Base-by-base conservation (phyloP, 2,329 filamentous ascomycete species). In the Pezicula rhizophila region DNA sequence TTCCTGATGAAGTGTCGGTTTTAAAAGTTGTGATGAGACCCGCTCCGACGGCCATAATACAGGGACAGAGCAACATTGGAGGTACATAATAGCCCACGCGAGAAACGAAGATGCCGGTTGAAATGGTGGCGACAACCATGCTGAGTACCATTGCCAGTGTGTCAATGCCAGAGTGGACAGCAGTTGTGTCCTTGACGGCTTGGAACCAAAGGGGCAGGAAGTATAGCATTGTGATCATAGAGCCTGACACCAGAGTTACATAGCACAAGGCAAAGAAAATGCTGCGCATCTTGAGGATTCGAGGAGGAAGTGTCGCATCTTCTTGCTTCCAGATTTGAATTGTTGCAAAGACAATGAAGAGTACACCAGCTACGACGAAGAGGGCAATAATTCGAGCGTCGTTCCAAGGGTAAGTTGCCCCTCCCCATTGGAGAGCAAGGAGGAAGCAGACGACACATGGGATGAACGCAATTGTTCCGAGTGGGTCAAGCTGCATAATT, bases 121-220 rank as follows among this genome's bases (percentile, higher is more conserved):
- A 39, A 10, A 65, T 57, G 2, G 56, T 56, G 26, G 56, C 51
- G 12, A 64, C 28, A 2, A 61, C 58, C 23, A 65, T 50, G n/a
- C 50, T 52, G 25, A 65, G 48, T 31, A 66, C 54, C 23, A 60
- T 41, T 3, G 63, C 62, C n/a, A 66, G 54, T 17, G 58, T 59
- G 18, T 60, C 48, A 46, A 66, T 59, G 33, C 64, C 57, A 26
- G 61, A 57, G 34, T 63, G 75, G 72, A 64, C 53, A 3, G 50
- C 47, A 4, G 65, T 65, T n/a, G 68, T 64, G 14, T 63, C 65
- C 33, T 68, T 65, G 49, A 72, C 65, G 5, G 67, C 68, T 47
- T 74, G 69, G 57, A 73, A 72, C 62, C 66, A 72, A 49, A 72
- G 66, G 0, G 70, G 69, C 1, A 72, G 49, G 50, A 67, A 71